These are phyloP conservation scores for Trichosanthes truncata DNA, from an alignment of 306 rosid species.

Conservation along the genomic window DNA sequence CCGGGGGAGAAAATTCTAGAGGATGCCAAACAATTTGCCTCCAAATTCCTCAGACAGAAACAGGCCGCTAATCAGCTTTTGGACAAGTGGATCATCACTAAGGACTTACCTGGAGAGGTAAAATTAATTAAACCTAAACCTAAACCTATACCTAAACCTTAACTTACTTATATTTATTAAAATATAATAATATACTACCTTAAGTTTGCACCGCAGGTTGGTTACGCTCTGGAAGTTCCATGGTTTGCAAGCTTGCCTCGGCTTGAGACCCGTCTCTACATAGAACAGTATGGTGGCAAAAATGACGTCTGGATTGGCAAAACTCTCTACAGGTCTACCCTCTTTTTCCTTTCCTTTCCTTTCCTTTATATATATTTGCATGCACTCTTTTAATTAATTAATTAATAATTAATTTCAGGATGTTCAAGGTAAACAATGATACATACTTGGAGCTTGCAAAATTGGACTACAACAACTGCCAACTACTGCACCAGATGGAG, in stretches of 20 bases:
- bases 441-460: constrained; percentile 77
- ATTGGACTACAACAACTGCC: constrained; percentile 78
- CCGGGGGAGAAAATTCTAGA: constrained; percentile 66
- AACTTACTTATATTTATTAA: too few relatives aligned
- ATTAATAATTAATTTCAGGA: constrained; percentile 29
- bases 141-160: too few relatives aligned
- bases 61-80: constrained; percentile 45
- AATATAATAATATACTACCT: too few relatives aligned
- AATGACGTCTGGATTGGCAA: constrained; percentile 94
- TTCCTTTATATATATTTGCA: too few relatives aligned
- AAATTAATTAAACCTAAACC: too few relatives aligned
- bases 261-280: constrained; percentile 64
- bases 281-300: constrained; percentile 75
- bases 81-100: constrained; percentile 88
- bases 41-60: constrained; percentile 46
- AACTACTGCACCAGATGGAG: constrained; percentile 55
- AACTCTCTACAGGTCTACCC: constrained; percentile 74
- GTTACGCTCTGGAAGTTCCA: constrained; percentile 69
- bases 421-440: constrained; percentile 59
- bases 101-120: constrained; percentile 79
- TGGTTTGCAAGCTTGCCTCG: constrained; percentile 73
- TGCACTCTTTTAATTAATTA: neutral
- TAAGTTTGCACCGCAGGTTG: too few relatives aligned
- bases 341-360: too few relatives aligned
- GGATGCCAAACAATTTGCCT: constrained; percentile 50